These are phyloP conservation scores for Xylaria longipes DNA, from an alignment of 495 filamentous ascomycete species.

Conservation along the genomic window DNA sequence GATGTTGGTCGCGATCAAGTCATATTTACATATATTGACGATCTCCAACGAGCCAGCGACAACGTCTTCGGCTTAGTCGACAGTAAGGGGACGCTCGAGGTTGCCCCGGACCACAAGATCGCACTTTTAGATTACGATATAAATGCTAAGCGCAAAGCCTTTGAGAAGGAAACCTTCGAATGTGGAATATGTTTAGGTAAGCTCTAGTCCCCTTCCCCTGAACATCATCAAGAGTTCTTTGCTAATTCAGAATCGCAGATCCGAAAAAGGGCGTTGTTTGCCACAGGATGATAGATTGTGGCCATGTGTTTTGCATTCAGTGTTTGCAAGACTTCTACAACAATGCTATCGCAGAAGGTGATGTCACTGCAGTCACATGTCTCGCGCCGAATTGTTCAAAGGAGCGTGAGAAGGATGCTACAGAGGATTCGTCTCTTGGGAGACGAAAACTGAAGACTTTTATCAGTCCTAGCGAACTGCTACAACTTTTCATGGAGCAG, in stretches of 20 bases:
- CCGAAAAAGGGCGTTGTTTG: conserved; percentile 88
- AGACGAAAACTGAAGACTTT: conserved; percentile 61
- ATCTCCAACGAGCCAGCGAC: conserved; percentile 80
- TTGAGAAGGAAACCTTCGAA: conserved; percentile 84
- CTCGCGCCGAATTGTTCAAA: conserved; percentile 77
- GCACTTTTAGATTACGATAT: conserved; percentile 80
- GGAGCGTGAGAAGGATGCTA: conserved; percentile 50
- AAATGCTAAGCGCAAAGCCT: conserved; percentile 71
- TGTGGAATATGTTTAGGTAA: conserved; percentile 83
- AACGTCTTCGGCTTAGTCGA: conserved; percentile 74
- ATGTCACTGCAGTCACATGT: conserved; percentile 78
- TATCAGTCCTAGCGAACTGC: conserved; percentile 84
- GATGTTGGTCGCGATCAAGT: conserved; percentile 79
- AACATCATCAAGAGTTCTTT: neutral
- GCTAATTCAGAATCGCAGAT: conserved; percentile 58
- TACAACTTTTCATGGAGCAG: conserved; percentile 79
- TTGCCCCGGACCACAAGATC: conserved; percentile 68
- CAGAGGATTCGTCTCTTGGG: conserved; percentile 38
- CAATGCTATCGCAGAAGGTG: conserved; percentile 82
- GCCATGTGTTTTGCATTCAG: conserved; percentile 85
- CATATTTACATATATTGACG: conserved; percentile 85
- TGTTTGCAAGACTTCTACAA: conserved; percentile 93
- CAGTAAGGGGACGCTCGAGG: conserved; percentile 55
- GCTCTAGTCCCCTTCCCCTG: conserved; percentile 17
- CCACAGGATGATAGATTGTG: conserved; percentile 78